phyloP scores from a whole-genome alignment of 192 early-diverging fungal species.

The Backusella luteola region DNA sequence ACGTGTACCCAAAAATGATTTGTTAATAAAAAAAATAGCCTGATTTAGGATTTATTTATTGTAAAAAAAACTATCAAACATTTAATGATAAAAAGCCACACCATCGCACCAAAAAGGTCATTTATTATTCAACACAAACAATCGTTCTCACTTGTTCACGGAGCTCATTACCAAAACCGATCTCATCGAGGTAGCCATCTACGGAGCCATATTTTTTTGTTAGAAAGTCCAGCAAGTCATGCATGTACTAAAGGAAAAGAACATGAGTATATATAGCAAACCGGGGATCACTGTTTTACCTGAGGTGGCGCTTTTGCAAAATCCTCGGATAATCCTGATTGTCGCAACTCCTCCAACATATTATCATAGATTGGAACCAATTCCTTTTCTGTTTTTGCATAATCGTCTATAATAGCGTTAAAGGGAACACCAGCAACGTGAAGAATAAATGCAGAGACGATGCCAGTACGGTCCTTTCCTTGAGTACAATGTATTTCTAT shows the following conservation, averaged over 20 bases:
- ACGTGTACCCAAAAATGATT: background rate
- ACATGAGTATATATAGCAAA: background rate
- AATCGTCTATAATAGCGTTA: constrained; percentile 54
- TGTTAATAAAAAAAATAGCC: background rate
- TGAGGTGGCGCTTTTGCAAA: constrained; percentile 52
- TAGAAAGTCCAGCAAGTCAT: constrained; percentile 11
- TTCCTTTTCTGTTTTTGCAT: constrained; percentile 46
- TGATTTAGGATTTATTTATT: background rate
- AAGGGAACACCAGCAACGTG: constrained; percentile 52
- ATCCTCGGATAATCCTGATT: constrained; percentile 46
- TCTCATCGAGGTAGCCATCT: constrained; percentile 3
- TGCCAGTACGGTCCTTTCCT: constrained; percentile 68
- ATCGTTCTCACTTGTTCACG: constrained; percentile 21
- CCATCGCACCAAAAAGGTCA: background rate
- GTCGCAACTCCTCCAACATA: constrained; percentile 52
- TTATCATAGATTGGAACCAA: constrained; percentile 41
- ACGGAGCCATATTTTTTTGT: constrained; percentile 21
- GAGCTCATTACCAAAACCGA: constrained; percentile 15
- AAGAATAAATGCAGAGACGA: constrained; percentile 53
- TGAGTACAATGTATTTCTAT: constrained; percentile 65
- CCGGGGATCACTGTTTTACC: constrained; percentile 22
- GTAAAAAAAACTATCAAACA: background rate
- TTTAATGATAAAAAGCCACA: background rate
- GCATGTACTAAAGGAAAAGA: constrained; percentile 23
- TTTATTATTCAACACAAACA: constrained; percentile 1